Evolutionary conservation across 2,329 filamentous ascomycete genomes (phyloP), one percentile per base, ranked within the genome.

Genomic region (Penicillium hordei): DNA sequence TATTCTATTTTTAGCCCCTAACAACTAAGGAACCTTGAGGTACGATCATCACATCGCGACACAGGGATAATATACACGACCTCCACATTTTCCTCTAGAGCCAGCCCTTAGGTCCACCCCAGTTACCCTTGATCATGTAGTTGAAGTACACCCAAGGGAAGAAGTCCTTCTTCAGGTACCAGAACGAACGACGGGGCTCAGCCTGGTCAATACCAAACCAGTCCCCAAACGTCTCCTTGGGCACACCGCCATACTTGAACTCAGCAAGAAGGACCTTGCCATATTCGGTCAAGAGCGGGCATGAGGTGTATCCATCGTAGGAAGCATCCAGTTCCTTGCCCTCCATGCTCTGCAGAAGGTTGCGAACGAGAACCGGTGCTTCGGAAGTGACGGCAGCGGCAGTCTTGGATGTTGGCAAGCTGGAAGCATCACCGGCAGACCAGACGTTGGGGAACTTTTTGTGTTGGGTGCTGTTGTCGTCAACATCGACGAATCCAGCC

Each of bases 141-240:
- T 82, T 80, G 52, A 78, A 80, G 71, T 87, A 87, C 3, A 88
- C 85, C 85, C 85, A 87, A 0, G 85, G 85, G 72, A 88, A 88
- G 65, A 88, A 88, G 66, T 87, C 81, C 73, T 85, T 87, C 77
- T 88, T 88, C 44, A 88, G 63, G 64, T 86, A 76, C 62, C 85
- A 88, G 66, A 88, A 88, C 0, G 80, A 75, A 4, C 80, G 78
- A 4, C 84, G 78, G 2, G 85, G 85, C 10, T 72, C 72, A 0
- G 70, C 79, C 70, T 88, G 85, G 63, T 87, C 83, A 7, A 87
- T 76, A 0, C 83, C 84, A 15, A 86, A 71, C 67, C 71, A 73
- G 3, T 76, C 71, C 5, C 74, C 77, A 60, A 88, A 88, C 0
- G 85, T 87, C 76, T 88, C 85, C 68, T 87, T 86, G 7, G 85